phyloP scores from a whole-genome alignment of 2,329 filamentous ascomycete genomes.

The Paecilomyces niveus region DNA sequence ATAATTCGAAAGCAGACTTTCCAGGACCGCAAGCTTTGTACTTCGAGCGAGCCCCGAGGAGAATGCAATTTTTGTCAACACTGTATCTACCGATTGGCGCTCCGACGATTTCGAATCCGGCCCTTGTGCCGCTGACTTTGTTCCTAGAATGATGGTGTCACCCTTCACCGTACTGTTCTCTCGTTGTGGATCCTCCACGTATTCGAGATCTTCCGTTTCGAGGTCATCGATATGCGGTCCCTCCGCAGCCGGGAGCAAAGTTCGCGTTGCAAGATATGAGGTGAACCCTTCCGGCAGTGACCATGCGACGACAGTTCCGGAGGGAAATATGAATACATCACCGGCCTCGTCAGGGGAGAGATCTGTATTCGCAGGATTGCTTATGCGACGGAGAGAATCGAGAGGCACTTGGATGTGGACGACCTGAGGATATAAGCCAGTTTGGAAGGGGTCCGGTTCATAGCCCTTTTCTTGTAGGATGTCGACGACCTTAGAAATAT shows the following conservation, averaged over 20 bases:
- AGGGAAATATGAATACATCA: constrained; percentile 93
- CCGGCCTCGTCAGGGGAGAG: constrained; percentile 49
- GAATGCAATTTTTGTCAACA: constrained; percentile 91
- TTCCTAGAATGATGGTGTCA: constrained; percentile 84
- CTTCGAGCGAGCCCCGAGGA: constrained; percentile 87
- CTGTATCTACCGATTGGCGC: constrained; percentile 47
- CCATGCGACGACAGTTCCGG: constrained; percentile 90
- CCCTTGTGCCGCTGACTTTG: constrained; percentile 42
- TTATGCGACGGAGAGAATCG: constrained; percentile 37
- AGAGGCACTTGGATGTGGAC: constrained; percentile 51
- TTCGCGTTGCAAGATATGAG: constrained; percentile 59
- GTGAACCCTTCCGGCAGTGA: constrained; percentile 71
- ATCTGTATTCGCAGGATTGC: constrained; percentile 32
- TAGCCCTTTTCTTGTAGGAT: constrained; percentile 54
- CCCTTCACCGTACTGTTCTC: constrained; percentile 74
- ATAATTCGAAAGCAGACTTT: constrained; percentile 73
- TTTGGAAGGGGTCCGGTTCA: constrained; percentile 55
- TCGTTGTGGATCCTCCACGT: constrained; percentile 64
- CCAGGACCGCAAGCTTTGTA: constrained; percentile 88
- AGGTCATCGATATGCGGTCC: constrained; percentile 63
- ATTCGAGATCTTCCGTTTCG: constrained; percentile 88
- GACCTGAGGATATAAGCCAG: constrained; percentile 58
- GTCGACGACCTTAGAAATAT: constrained; percentile 51
- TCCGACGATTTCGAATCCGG: constrained; percentile 14
- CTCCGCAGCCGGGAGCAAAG: constrained; percentile 68